A percentile compares a stretch with the other conserved stretches of the same genome.
Conservation (phyloP, 2,329 filamentous ascomycete genomes). For the Ophiosphaerella narmari region DNA sequence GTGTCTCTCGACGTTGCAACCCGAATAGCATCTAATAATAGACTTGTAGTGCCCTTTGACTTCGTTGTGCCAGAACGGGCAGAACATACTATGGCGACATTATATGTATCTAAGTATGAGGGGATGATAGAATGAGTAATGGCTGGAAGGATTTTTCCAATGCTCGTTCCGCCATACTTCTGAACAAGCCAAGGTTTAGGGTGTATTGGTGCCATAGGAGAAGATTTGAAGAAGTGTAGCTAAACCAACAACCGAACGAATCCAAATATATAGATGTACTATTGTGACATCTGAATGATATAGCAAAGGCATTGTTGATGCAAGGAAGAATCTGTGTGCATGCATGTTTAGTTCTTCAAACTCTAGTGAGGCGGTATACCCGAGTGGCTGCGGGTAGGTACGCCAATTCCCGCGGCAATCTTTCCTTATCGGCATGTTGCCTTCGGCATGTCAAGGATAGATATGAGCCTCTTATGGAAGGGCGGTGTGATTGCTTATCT, state of each 20-base stretch:
- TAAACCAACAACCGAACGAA: no score
- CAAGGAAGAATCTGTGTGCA: not conserved
- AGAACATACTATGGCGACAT: constrained; percentile 81
- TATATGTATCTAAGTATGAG: constrained; percentile 46
- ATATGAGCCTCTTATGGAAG: not conserved
- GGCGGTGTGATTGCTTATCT: no score
- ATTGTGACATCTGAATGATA: no score
- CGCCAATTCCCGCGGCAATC: constrained; percentile 1
- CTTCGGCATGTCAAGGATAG: constrained; percentile 2
- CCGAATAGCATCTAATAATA: constrained; percentile 50
- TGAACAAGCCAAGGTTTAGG: constrained; percentile 72
- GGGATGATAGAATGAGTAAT: constrained; percentile 35
- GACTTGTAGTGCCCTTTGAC: constrained; percentile 88
- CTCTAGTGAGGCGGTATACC: no score
- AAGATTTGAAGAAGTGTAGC: no score
- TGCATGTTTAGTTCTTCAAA: not conserved
- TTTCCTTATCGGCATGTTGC: constrained; percentile 9
- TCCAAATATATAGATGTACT: no score
- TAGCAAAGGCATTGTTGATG: not conserved
- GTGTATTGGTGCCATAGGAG: not conserved
- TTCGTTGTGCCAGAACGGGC: constrained; percentile 92
- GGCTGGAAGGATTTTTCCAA: constrained; percentile 78
- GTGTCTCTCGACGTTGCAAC: constrained; percentile 43
- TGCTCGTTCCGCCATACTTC: constrained; percentile 90
- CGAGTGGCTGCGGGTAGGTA: not conserved